phyloP scores from a whole-genome alignment of 228 moss, liverwort and hornwort species.

The Sphagnum fallax region DNA sequence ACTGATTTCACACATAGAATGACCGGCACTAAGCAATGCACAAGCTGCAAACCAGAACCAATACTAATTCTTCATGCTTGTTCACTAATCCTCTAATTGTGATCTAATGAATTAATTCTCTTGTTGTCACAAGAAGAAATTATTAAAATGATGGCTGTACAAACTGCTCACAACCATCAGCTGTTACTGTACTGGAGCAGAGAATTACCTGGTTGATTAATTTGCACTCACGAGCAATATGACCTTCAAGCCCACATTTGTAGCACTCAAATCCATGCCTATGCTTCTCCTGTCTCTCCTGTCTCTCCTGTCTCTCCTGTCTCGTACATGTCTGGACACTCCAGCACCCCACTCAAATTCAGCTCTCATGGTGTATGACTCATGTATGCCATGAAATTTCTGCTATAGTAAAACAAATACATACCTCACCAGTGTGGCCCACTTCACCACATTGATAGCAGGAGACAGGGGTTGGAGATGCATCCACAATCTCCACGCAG shows the following conservation, averaged over 20 bases:
- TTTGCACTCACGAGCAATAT: constrained; percentile 71
- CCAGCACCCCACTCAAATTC: not conserved
- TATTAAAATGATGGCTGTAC: not conserved
- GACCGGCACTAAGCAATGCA: too few relatives aligned
- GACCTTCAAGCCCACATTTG: constrained; percentile 79
- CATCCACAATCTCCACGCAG: constrained; percentile 65
- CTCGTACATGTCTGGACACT: constrained; percentile 35
- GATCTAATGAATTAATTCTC: not conserved
- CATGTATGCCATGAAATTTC: not conserved
- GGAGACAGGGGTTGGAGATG: constrained; percentile 64
- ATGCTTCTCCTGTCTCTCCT: constrained; percentile 15
- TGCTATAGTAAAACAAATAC: not conserved
- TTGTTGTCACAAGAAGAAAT: not conserved
- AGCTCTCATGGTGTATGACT: not conserved
- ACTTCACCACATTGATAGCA: constrained; percentile 88
- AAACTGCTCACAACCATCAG: not conserved
- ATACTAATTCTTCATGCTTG: too few relatives aligned
- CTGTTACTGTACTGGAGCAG: not conserved
- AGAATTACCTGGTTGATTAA: constrained; percentile 12
- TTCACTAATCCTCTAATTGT: too few relatives aligned
- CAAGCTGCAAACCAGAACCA: too few relatives aligned
- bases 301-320: constrained; percentile 13
- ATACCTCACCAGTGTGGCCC: constrained; percentile 74
- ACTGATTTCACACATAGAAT: not conserved
- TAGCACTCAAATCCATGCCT: constrained; percentile 32